phyloP scores from a whole-genome alignment of 108 stramenopile species.

The Skeletonema tropicum region DNA sequence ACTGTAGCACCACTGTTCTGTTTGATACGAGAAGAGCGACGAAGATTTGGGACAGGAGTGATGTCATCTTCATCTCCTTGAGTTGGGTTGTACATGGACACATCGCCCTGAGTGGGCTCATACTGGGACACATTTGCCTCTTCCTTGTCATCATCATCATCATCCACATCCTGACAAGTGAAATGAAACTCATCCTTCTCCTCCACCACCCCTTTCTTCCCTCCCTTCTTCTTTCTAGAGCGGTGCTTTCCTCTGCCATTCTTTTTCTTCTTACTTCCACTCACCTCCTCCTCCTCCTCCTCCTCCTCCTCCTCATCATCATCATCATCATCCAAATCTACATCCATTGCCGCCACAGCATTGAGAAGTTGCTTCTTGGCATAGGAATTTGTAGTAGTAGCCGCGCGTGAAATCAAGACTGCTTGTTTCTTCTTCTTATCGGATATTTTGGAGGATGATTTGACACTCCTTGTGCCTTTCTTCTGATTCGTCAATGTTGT shows the following conservation, averaged over 20 bases:
- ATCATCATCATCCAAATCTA: no score
- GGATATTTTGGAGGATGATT: neutral
- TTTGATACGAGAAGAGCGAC: neutral
- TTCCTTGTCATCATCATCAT: neutral
- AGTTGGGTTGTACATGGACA: neutral
- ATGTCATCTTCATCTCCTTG: neutral
- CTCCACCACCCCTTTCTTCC: neutral
- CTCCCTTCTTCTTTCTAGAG: neutral
- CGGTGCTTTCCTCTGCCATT: neutral
- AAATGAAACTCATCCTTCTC: neutral
- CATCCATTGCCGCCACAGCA: neutral
- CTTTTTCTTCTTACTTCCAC: neutral
- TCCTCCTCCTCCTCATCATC: neutral
- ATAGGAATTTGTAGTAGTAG: neutral
- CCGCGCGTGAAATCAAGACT: neutral
- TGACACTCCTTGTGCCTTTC: neutral
- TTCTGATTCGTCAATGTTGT: neutral
- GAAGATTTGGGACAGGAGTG: neutral
- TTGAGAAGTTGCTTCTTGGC: neutral
- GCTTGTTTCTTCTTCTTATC: constrained; percentile 3
- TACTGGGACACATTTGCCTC: neutral
- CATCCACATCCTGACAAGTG: neutral
- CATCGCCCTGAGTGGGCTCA: neutral
- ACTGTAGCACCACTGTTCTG: neutral
- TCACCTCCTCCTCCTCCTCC: neutral